These are phyloP conservation scores for Stagonosporopsis vannaccii DNA, from an alignment of 2,329 filamentous ascomycete genomes.

Conservation along the genomic window DNA sequence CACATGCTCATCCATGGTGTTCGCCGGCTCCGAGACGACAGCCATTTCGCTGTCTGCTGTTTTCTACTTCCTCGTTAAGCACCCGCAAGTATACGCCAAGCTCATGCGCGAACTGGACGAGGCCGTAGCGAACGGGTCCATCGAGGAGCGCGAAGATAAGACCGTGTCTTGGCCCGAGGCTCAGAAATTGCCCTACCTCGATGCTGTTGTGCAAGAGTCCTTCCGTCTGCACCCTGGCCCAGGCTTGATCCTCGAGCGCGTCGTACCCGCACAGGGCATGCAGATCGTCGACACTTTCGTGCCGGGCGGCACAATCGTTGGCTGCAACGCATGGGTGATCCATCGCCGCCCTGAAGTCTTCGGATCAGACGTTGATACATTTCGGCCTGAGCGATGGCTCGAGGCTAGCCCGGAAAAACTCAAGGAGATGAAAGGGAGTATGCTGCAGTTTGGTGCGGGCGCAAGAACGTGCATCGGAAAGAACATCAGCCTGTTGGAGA, in stretches of 20 bases:
- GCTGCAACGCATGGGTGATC: slow-evolving; percentile 77
- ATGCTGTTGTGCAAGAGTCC: slow-evolving; percentile 79
- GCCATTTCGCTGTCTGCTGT: slow-evolving; percentile 75
- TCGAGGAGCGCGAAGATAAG: slow-evolving; percentile 56
- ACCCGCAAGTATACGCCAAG: slow-evolving; percentile 62
- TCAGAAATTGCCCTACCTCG: slow-evolving; percentile 76
- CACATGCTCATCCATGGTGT: slow-evolving; percentile 74
- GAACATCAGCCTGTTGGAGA: slow-evolving; percentile 59
- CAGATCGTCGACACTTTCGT: slow-evolving; percentile 69
- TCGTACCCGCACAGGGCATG: slow-evolving; percentile 70
- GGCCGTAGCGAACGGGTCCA: slow-evolving; percentile 60
- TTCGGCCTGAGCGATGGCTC: slow-evolving; percentile 72
- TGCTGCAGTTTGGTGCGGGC: slow-evolving; percentile 78
- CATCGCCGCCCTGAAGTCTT: slow-evolving; percentile 74
- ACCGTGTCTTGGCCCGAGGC: slow-evolving; percentile 74
- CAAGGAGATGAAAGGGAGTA: slow-evolving; percentile 71
- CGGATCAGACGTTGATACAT: slow-evolving; percentile 70
- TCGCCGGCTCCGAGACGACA: slow-evolving; percentile 81
- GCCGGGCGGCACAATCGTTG: slow-evolving; percentile 75
- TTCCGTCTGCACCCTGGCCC: slow-evolving; percentile 79
- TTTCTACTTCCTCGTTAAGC: slow-evolving; percentile 76
- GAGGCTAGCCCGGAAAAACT: slow-evolving; percentile 63
- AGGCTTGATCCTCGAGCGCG: slow-evolving; percentile 74
- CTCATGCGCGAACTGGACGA: slow-evolving; percentile 70
- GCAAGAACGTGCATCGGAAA: slow-evolving; percentile 71